phyloP scores from a whole-genome alignment of 306 rosid genomes.

The Ziziphus jujuba region DNA sequence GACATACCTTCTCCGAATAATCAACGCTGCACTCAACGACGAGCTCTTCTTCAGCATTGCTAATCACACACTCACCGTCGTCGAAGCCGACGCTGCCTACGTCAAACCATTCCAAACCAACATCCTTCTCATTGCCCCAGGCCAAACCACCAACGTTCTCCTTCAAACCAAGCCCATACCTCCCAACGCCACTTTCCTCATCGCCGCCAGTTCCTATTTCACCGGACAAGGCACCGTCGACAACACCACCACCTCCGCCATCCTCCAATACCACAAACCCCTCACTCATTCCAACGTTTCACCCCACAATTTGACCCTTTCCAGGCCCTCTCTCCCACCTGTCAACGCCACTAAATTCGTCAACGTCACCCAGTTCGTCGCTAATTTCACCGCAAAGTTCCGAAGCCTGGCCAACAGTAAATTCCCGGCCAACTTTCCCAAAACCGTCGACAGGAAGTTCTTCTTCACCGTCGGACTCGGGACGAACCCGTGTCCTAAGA shows the following conservation, averaged over 20 bases:
- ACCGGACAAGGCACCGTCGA: constrained; percentile 59
- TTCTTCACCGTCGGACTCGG: constrained; percentile 79
- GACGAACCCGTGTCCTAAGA: constrained; percentile 61
- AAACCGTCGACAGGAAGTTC: constrained; percentile 50
- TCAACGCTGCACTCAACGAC: constrained; percentile 91
- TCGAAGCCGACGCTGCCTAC: constrained; percentile 73
- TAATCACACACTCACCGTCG: constrained; percentile 65
- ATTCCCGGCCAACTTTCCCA: constrained; percentile 69
- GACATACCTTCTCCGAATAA: constrained; percentile 65
- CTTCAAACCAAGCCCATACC: constrained; percentile 51
- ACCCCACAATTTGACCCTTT: constrained; percentile 29
- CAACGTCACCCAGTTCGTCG: constrained; percentile 61
- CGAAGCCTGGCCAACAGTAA: constrained; percentile 51
- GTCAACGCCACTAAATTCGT: constrained; percentile 61
- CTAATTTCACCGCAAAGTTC: constrained; percentile 44
- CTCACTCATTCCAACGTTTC: neutral
- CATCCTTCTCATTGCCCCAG: constrained; percentile 56
- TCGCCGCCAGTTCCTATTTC: constrained; percentile 62
- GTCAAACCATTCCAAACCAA: constrained; percentile 60
- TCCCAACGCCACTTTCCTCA: constrained; percentile 65
- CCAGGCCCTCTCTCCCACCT: constrained; percentile 58
- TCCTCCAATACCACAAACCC: constrained; percentile 58
- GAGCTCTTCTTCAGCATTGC: constrained; percentile 82
- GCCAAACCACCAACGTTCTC: constrained; percentile 73
- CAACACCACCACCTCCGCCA: constrained; percentile 67